Evolutionary conservation across 1,284 basidiomycete species (phyloP).

Genomic region (Waitea zeae): DNA sequence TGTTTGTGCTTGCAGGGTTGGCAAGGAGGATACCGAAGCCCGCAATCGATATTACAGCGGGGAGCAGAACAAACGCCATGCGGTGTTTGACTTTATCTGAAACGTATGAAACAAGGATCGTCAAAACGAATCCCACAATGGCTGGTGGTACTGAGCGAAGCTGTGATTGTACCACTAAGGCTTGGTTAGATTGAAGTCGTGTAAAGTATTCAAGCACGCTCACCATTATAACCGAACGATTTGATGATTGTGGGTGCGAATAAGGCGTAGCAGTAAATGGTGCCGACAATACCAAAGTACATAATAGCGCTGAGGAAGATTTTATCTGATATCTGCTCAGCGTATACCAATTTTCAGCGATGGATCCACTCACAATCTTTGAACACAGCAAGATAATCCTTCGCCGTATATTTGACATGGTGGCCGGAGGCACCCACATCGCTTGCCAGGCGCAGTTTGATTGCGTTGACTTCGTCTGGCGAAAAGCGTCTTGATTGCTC

Average conservation of each 20-base stretch:
- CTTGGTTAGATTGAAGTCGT: no score
- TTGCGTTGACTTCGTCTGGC: constrained; percentile 13
- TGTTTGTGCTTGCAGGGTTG: constrained; percentile 12
- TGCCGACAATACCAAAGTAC: constrained; percentile 16
- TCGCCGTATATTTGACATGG: constrained; percentile 7
- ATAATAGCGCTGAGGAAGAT: constrained; percentile 15
- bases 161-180: constrained; percentile 27
- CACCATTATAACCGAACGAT: no score
- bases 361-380: constrained; percentile 9
- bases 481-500: constrained; percentile 13
- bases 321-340: constrained; percentile 10
- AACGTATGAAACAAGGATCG: constrained; percentile 10
- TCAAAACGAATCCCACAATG: constrained; percentile 15
- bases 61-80: neutral
- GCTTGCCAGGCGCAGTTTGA: constrained; percentile 13
- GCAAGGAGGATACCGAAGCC: constrained; percentile 14
- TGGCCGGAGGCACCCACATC: constrained; percentile 12
- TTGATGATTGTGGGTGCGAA: constrained; percentile 18
- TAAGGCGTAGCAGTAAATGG: constrained; percentile 14
- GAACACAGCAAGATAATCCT: constrained; percentile 7
- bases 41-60: constrained; percentile 9
- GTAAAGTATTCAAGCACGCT: no score
- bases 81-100: neutral
- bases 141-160: constrained; percentile 35
- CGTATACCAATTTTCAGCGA: neutral